Base-by-base conservation (phyloP, 352 stramenopile species). In the Phytophthora ramorum region DNA sequence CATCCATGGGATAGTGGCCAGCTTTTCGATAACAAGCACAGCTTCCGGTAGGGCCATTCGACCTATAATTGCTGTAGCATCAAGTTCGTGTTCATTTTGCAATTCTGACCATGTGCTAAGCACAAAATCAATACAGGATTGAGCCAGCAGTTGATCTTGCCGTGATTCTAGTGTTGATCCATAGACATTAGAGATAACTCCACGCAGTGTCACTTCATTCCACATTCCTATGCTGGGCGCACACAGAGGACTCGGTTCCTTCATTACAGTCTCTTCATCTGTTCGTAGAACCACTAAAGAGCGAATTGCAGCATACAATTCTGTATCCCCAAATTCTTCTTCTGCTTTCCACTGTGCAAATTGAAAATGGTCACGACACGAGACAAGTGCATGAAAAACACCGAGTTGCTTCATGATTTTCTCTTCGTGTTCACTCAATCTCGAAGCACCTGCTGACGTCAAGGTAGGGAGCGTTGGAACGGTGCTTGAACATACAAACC, bases 171-270 rank as follows among this genome's bases (percentile, higher is more conserved):
- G 4, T 9, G 48, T 69, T 1, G 72, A 60, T 0, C 35, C 48
- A 32, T 88, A 88, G 7, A 79, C 58, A 28, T 56, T 75, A n/a
- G 26, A 34, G 35, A 78, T 72, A 7, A 73, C 43, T 1, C 53
- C 60, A 30, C 58, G 52, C 47, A 78, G 16, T 9, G 45, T 62
- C 30, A 55, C 20, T 38, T 28, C 24, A 22, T 28, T 60, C 66
- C 66, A 74, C 12, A 34, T 40, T 10, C 65, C 51, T 9, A 40
- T 35, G 9, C 7, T 24, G 8, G 8, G 7, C 20, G 20, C 16
- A 24, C 26, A 40, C 9, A 64, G 7, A 8, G 26, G 34, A 41
- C 19, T 59, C 9, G 40, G 38, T 7, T 58, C 60, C 16, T 49
- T 60, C 17, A 12, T 22, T 4, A 9, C 10, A 4, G 22, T 43